Percentiles rank a stretch among this genome's conserved stretches.
Evolutionary conservation across 129 eudicot species (phyloP).

Genomic region (Tagetes erecta): DNA sequence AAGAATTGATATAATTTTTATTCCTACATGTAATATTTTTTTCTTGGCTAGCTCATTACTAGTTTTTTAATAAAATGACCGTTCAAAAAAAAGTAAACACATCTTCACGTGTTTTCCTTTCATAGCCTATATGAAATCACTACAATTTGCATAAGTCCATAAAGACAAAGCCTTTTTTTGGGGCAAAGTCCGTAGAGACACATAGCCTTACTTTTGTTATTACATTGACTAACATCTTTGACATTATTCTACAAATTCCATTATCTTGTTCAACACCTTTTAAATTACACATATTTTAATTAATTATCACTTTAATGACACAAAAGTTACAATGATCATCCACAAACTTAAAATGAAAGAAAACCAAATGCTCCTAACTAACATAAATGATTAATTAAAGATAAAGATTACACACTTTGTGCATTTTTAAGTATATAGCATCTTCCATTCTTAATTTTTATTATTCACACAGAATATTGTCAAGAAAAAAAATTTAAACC

Average conservation of each 20-base stretch:
- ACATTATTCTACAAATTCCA: neutral
- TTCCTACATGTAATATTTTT: too few relatives aligned
- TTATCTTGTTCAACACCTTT: neutral
- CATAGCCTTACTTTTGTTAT: neutral
- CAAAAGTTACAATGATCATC: neutral
- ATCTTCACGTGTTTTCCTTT: neutral
- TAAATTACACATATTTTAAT: neutral
- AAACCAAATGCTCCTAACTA: neutral
- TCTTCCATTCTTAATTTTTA: too few relatives aligned
- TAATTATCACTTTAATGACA: neutral
- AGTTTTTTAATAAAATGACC: too few relatives aligned
- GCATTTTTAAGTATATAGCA: too few relatives aligned
- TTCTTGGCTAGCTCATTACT: too few relatives aligned
- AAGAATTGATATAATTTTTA: too few relatives aligned
- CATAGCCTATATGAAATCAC: neutral
- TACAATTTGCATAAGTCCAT: too few relatives aligned
- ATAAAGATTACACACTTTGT: neutral
- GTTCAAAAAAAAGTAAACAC: neutral
- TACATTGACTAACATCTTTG: neutral
- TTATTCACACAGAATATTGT: too few relatives aligned
- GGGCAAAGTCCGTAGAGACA: neutral
- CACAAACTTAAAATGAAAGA: constrained; percentile 15
- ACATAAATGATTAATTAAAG: constrained; percentile 6
- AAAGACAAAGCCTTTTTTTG: neutral
- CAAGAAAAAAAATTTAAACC: too few relatives aligned